Conservation (phyloP, 352 stramenopile genomes). For the Paralagenidium karlingii region DNA sequence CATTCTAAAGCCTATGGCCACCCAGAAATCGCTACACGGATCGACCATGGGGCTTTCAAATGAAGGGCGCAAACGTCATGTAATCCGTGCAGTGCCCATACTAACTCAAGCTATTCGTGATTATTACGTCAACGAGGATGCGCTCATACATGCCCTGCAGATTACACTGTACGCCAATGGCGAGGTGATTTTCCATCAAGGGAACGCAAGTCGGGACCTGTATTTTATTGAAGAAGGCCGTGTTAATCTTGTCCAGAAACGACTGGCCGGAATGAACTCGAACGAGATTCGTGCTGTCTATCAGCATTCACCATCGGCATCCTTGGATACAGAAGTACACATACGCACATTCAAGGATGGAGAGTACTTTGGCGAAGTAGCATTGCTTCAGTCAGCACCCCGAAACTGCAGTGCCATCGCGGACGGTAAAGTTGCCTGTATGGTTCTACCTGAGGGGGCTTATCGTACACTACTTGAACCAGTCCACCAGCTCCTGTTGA, state of each 20-base stretch:
- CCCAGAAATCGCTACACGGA: too few species aligned
- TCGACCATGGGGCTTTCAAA: too few species aligned
- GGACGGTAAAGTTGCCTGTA: constrained; percentile 25
- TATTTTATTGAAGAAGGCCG: constrained; percentile 64
- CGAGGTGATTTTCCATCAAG: constrained; percentile 58
- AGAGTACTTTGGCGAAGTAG: constrained; percentile 64
- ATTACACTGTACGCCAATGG: too few species aligned
- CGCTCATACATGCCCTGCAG: too few species aligned
- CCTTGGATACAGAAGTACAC: constrained; percentile 40
- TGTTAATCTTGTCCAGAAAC: constrained; percentile 42
- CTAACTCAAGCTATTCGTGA: too few species aligned
- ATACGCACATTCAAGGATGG: constrained; percentile 28
- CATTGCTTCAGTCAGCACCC: constrained; percentile 15
- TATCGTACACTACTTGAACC: constrained; percentile 27
- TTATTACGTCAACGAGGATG: too few species aligned
- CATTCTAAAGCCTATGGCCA: too few species aligned
- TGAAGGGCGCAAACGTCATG: too few species aligned
- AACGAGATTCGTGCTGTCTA: constrained; percentile 8
- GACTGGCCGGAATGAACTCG: not conserved
- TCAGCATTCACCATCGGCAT: constrained; percentile 22
- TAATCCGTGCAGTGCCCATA: too few species aligned
- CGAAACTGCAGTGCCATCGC: constrained; percentile 40
- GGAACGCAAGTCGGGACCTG: constrained; percentile 30
- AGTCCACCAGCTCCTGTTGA: constrained; percentile 42
- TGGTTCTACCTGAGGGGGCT: constrained; percentile 23